Evolutionary conservation across 371 early-diverging fungal species (phyloP).

Genomic region (Actinomortierella wolfii): DNA sequence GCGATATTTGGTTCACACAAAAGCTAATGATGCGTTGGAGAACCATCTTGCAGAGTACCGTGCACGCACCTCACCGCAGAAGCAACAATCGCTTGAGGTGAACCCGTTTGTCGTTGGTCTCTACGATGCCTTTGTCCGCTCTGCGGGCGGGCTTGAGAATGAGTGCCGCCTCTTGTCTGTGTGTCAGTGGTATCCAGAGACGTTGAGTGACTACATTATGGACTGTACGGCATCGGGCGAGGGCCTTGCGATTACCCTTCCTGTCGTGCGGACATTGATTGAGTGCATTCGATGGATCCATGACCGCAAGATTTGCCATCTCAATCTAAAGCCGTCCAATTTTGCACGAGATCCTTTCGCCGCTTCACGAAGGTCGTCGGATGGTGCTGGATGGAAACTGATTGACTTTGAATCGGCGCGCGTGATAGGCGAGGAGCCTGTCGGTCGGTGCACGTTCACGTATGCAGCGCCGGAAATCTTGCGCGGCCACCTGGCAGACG

Average conservation of each 20-base stretch:
- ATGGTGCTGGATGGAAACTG: slow-evolving; percentile 29
- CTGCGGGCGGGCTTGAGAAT: slow-evolving; percentile 14
- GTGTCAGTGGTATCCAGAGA: slow-evolving; percentile 35
- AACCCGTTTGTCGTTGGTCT: slow-evolving; percentile 36
- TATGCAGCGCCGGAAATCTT: slow-evolving; percentile 38
- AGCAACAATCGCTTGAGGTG: slow-evolving; percentile 18
- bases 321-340: slow-evolving; percentile 40
- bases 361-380: slow-evolving; percentile 7
- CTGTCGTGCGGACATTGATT: slow-evolving; percentile 27
- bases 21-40: slow-evolving; percentile 27
- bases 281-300: slow-evolving; percentile 37
- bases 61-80: too few species aligned
- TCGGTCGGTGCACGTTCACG: slow-evolving; percentile 36
- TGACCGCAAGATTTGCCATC: slow-evolving; percentile 32
- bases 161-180: slow-evolving; percentile 23
- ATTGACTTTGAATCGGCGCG: slow-evolving; percentile 39
- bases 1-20: slow-evolving; percentile 30
- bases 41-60: slow-evolving; percentile 34
- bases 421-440: slow-evolving; percentile 27
- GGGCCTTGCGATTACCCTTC: slow-evolving; percentile 29
- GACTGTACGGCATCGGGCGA: slow-evolving; percentile 22
- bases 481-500: slow-evolving; percentile 6
- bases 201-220: slow-evolving; percentile 20
- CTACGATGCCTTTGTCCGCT: slow-evolving; percentile 34
- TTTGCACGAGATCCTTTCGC: slow-evolving; percentile 39